Evolutionary conservation across 768 basidiomycete species (phyloP).

Genomic region (Pleurotus djamor): DNA sequence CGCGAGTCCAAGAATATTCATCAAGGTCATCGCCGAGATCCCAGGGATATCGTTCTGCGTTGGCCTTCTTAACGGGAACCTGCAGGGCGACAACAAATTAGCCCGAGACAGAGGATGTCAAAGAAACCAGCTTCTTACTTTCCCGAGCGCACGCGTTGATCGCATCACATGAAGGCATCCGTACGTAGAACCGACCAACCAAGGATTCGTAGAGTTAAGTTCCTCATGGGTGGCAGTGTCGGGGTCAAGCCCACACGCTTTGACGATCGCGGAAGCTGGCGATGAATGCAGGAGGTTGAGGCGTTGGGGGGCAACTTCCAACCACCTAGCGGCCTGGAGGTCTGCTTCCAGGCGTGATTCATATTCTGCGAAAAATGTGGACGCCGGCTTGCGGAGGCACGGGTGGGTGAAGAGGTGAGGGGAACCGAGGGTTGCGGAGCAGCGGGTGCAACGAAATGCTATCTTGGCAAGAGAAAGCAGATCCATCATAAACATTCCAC

Average conservation of each 20-base stretch:
- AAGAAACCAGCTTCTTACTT: no score
- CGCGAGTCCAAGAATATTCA: background rate
- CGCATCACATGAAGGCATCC: background rate
- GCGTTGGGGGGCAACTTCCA: background rate
- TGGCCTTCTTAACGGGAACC: background rate
- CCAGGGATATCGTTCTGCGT: background rate
- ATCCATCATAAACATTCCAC: no score
- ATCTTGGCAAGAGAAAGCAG: conserved; percentile 3
- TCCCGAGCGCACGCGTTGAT: background rate
- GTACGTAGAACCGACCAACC: background rate
- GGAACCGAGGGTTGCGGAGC: background rate
- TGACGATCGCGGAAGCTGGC: conserved; percentile 21
- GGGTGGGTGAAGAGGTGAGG: background rate
- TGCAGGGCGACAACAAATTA: background rate
- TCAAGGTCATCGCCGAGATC: background rate
- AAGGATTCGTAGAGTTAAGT: background rate
- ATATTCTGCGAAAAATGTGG: no score
- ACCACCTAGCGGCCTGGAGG: background rate
- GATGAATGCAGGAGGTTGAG: background rate
- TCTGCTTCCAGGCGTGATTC: background rate
- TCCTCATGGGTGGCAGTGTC: conserved; percentile 15
- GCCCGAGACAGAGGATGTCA: background rate
- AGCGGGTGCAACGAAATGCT: background rate
- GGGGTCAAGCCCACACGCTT: conserved; percentile 23
- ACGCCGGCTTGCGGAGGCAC: background rate